Evolutionary conservation across 495 filamentous ascomycete species (phyloP).

Genomic region (Talaromyces adpressus): DNA sequence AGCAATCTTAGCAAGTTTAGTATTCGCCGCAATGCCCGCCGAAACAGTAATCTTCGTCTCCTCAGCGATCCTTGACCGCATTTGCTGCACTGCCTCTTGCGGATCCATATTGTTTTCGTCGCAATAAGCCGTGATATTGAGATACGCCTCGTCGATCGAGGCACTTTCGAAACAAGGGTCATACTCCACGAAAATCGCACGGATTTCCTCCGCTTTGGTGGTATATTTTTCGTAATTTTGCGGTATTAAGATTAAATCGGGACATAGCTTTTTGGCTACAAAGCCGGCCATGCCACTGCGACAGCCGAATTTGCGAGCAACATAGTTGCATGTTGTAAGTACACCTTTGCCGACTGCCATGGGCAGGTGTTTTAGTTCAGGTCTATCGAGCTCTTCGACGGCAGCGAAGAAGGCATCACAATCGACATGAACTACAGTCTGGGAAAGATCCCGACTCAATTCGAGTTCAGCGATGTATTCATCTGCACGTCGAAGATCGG

Average conservation of each 20-base stretch:
- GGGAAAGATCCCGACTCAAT: slow-evolving; percentile 68
- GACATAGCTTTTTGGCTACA: slow-evolving; percentile 91
- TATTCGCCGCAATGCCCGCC: slow-evolving; percentile 89
- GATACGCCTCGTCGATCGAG: slow-evolving; percentile 91
- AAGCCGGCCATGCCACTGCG: slow-evolving; percentile 94
- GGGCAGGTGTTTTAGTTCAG: slow-evolving; percentile 80
- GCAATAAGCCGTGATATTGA: slow-evolving; percentile 92
- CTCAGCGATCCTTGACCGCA: slow-evolving; percentile 70
- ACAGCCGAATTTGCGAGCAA: slow-evolving; percentile 82
- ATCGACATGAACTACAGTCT: slow-evolving; percentile 85
- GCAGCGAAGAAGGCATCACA: slow-evolving; percentile 98
- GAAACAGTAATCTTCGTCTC: slow-evolving; percentile 83
- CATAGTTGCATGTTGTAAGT: slow-evolving; percentile 91
- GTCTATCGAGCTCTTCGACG: slow-evolving; percentile 86
- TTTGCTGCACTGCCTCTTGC: slow-evolving; percentile 64
- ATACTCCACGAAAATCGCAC: slow-evolving; percentile 74
- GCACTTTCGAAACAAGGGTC: slow-evolving; percentile 88
- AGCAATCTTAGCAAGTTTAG: slow-evolving; percentile 88
- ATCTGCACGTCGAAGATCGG: slow-evolving; percentile 69
- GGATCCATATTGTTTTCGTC: slow-evolving; percentile 56
- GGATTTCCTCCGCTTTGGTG: slow-evolving; percentile 82
- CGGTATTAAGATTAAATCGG: slow-evolving; percentile 74
- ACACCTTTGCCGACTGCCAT: slow-evolving; percentile 94
- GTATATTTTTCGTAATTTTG: slow-evolving; percentile 88
- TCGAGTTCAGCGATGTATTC: slow-evolving; percentile 78